Base-by-base conservation (phyloP, 768 basidiomycete species). In the Clathrus columnatus region DNA sequence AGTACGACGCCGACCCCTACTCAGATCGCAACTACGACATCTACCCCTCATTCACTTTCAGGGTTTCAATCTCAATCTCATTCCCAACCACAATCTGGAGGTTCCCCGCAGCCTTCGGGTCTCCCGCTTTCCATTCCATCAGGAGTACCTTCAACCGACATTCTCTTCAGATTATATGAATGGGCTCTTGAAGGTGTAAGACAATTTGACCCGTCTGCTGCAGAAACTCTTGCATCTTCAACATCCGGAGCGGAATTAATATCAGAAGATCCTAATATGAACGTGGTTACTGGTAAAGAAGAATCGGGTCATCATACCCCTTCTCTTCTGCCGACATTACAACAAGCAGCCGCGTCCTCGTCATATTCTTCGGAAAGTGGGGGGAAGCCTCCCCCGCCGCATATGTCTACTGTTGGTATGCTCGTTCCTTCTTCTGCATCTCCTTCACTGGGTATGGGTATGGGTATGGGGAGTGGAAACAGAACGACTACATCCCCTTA, bases 121-220 rank as follows among this genome's bases (percentile, higher is more conserved):
- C 21, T 42, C 28, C 36, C 45, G 17, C 23, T 10, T 23, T 10
- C 54, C 20, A 27, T 29, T 18, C 45, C 54, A 6, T 46, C 44
- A 6, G 54, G 54, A 29, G 3, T 55, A 10, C 54, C 54, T 5
- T 36, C 51, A 7, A 2, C 27, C 23, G 46, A 55, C 28, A 21
- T 48, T 17, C 44, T 55, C 2, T 16, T 5, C 20, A 23, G 44
- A 2, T 28, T 55, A 10, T 48, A 55, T 26, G 54, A 55, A 16
- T 55, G 44, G 46, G 54, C 54, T 1, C 20, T 55, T 26, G 54
- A 48, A 30, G 54, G 54, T 1, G 29, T 45, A 27, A 23, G 54
- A 8, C 54, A 55, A 23, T 55, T 55, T 10, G 27, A 28, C 28
- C 53, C 53, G 6, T 24, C 18, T 4, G n/a, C 36, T 11, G n/a